These are phyloP conservation scores for Candida insectorum DNA, from an alignment of 805 yeast species.

Conservation along the genomic window DNA sequence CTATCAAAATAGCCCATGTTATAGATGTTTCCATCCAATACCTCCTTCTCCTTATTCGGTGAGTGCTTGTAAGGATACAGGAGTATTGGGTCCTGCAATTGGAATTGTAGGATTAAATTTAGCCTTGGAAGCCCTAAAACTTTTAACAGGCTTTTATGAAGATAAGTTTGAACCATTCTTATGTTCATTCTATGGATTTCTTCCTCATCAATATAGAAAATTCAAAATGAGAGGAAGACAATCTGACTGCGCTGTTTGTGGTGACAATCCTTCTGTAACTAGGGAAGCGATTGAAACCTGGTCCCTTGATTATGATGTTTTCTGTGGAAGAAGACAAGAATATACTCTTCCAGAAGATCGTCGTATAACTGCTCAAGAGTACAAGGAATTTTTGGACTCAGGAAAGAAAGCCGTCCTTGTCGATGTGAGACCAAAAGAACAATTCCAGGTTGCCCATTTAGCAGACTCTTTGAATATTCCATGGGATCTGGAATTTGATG, in stretches of 20 bases:
- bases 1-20: slow-evolving; percentile 78
- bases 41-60: slow-evolving; percentile 87
- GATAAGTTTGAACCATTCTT: slow-evolving; percentile 64
- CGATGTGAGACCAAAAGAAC: slow-evolving; percentile 82
- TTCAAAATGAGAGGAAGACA: slow-evolving; percentile 79
- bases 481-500: slow-evolving; percentile 38
- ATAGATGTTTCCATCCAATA: slow-evolving; percentile 85
- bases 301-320: slow-evolving; percentile 58
- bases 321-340: slow-evolving; percentile 65
- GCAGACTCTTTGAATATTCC: slow-evolving; percentile 64
- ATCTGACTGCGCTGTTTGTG: slow-evolving; percentile 61
- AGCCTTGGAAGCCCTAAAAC: slow-evolving; percentile 83
- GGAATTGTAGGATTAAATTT: slow-evolving; percentile 87
- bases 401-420: slow-evolving; percentile 32
- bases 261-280: slow-evolving; percentile 50
- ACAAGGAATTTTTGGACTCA: slow-evolving; percentile 13
- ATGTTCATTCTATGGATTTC: slow-evolving; percentile 64
- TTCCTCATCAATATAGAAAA: slow-evolving; percentile 60
- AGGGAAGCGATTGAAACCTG: slow-evolving; percentile 43
- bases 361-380: slow-evolving; percentile 45
- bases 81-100: slow-evolving; percentile 86
- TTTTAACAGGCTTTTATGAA: slow-evolving; percentile 55
- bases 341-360: slow-evolving; percentile 42
- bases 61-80: slow-evolving; percentile 86
- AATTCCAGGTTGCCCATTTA: slow-evolving; percentile 63